Conservation (phyloP, 2,329 filamentous ascomycete genomes). For the Aspergillus brunneoviolaceus region DNA sequence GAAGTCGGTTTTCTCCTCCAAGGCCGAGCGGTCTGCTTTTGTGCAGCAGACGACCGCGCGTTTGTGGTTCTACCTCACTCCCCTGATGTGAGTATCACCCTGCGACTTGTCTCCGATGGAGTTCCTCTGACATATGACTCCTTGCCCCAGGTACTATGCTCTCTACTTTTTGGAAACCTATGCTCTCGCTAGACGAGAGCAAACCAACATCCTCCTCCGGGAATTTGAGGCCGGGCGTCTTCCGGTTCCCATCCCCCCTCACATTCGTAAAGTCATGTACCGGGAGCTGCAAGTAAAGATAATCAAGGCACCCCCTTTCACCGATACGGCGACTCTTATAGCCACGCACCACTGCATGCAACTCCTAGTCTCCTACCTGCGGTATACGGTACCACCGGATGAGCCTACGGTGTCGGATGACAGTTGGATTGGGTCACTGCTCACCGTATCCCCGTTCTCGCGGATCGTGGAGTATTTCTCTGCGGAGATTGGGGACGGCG, state of each 20-base stretch:
- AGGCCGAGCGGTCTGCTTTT: slow-evolving; percentile 34
- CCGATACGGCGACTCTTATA: slow-evolving; percentile 39
- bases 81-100: slow-evolving; percentile 37
- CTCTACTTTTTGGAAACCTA: slow-evolving; percentile 45
- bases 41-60: slow-evolving; percentile 34
- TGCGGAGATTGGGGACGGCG: slow-evolving; percentile 44
- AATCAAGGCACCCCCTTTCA: slow-evolving; percentile 42
- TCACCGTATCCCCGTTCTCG: slow-evolving; percentile 40
- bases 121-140: neutral
- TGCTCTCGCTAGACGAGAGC: slow-evolving; percentile 36
- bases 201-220: slow-evolving; percentile 37
- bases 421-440: slow-evolving; percentile 43
- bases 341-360: slow-evolving; percentile 45
- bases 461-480: slow-evolving; percentile 45
- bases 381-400: slow-evolving; percentile 38
- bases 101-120: neutral
- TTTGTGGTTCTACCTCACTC: slow-evolving; percentile 42
- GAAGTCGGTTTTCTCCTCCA: slow-evolving; percentile 34
- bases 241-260: slow-evolving; percentile 36
- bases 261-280: slow-evolving; percentile 38
- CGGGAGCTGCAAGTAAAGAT: slow-evolving; percentile 38
- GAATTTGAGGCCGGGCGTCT: slow-evolving; percentile 41
- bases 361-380: slow-evolving; percentile 41
- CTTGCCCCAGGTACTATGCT: slow-evolving; percentile 38
- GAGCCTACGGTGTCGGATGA: slow-evolving; percentile 32